Percentiles rank a stretch among this genome's conserved stretches.
Conservation (phyloP, 768 basidiomycete genomes). For the Rhodocollybia butyracea region DNA sequence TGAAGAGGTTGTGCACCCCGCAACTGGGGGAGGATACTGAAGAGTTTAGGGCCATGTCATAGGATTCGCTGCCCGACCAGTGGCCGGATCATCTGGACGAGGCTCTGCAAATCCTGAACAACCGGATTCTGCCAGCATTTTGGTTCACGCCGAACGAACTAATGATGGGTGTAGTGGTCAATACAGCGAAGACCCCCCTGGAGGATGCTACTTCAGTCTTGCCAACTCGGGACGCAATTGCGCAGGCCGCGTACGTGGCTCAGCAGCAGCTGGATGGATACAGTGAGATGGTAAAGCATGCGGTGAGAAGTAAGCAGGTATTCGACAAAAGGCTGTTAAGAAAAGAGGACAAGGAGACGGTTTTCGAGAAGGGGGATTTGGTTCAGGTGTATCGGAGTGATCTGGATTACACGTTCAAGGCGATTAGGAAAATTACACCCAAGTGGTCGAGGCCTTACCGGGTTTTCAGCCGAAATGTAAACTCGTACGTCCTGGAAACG, state of each 20-base stretch:
- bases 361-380: not conserved
- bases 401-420: not conserved
- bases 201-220: too few species aligned
- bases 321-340: not conserved
- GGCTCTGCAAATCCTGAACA: not conserved
- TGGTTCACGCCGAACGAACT: not conserved
- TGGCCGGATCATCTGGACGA: not conserved
- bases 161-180: not conserved
- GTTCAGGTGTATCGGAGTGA: not conserved
- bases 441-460: not conserved
- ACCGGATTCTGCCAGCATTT: not conserved
- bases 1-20: conserved; percentile 29
- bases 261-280: not conserved
- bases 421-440: not conserved
- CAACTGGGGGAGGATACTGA: not conserved
- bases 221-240: too few species aligned
- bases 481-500: not conserved
- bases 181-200: not conserved
- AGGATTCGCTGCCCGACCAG: not conserved
- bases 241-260: too few species aligned
- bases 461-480: not conserved
- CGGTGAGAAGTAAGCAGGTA: not conserved
- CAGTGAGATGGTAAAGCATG: not conserved
- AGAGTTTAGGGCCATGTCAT: not conserved
- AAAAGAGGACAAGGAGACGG: not conserved